These are phyloP conservation scores for Metschnikowia sp. DNA, from an alignment of 805 yeast genomes.

Conservation along the genomic window DNA sequence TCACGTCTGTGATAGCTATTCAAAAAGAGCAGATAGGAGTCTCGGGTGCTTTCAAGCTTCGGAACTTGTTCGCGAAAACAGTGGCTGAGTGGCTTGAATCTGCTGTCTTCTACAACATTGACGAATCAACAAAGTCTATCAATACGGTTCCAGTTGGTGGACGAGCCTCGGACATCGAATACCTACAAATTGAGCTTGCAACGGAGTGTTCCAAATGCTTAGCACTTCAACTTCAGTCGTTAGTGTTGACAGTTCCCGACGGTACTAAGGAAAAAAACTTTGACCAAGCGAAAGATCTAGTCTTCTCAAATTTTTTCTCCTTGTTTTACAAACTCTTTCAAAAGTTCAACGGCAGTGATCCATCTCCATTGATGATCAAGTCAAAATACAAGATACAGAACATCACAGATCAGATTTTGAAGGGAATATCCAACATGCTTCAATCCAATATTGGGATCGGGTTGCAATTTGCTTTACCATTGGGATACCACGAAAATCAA, in stretches of 20 bases:
- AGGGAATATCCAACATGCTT: constrained; percentile 64
- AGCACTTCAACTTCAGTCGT: constrained; percentile 50
- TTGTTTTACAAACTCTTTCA: constrained; percentile 53
- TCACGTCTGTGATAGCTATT: constrained; percentile 32
- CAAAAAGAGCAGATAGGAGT: constrained; percentile 33
- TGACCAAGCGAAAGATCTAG: constrained; percentile 52
- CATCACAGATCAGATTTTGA: constrained; percentile 61
- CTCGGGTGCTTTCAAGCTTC: constrained; percentile 43
- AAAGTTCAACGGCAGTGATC: constrained; percentile 32
- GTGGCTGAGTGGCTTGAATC: constrained; percentile 53
- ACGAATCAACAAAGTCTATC: background rate
- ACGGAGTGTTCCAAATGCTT: constrained; percentile 61
- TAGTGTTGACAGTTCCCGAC: constrained; percentile 58
- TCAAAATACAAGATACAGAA: constrained; percentile 52
- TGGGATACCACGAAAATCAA: constrained; percentile 69
- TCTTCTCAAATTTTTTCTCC: constrained; percentile 69
- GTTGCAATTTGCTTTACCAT: constrained; percentile 67
- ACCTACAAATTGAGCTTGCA: constrained; percentile 55
- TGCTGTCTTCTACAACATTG: constrained; percentile 40
- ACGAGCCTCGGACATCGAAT: constrained; percentile 39
- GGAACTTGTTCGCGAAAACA: constrained; percentile 47
- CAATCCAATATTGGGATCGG: constrained; percentile 77
- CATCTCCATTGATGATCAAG: constrained; percentile 17
- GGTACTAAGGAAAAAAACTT: constrained; percentile 52
- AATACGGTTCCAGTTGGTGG: constrained; percentile 6